Evolutionary conservation across 2,329 filamentous ascomycete genomes (phyloP), one percentile per base, ranked within the genome.

Genomic region (Septoria linicola): DNA sequence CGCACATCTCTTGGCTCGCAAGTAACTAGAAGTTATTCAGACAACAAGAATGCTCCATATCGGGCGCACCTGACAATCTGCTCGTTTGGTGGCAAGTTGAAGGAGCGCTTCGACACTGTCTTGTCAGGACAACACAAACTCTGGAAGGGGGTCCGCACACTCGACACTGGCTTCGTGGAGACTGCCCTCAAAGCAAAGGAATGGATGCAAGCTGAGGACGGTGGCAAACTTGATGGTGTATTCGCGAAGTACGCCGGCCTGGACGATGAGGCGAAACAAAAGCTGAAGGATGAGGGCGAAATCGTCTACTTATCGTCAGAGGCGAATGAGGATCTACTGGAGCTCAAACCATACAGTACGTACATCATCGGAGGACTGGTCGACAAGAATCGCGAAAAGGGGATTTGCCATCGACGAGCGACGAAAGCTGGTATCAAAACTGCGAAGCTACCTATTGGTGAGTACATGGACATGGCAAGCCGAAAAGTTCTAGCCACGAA

Each of bases 371-470:
- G 93, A 30, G 93, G 92, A 0, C 77, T 99, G 30, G 93, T 99
- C 20, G 93, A 99, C 73, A 91, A 91, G 73, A 99, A 99, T 71
- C 82, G 93, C 37, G 86, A 99, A 71, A 99, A 99, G 74, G 90
- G 89, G 1, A 78, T 99, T 31, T 99, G 93, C 72, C 90, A 96
- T 76, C 86, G 85, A 62, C 80, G 87, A 13, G 93, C 93, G 0
- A 76, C 80, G 46, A 82, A 85, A 48, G 79, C 79, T 55, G 88
- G 88, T 0, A 82, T 99, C 62, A 85, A 86, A 58, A 97, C 93
- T 0, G 93, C 92, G 1, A 91, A 89, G 67, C 71, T 99, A 49
- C 93, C 93, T 0, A 97, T 99, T 63, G 89, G 90, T n/a, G 85
- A 97, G 57, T 97, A 89, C 69, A 85, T 99, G 77, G 80, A 89